phyloP scores from a whole-genome alignment of 352 stramenopile genomes.

The Globisporangium irregulare region DNA sequence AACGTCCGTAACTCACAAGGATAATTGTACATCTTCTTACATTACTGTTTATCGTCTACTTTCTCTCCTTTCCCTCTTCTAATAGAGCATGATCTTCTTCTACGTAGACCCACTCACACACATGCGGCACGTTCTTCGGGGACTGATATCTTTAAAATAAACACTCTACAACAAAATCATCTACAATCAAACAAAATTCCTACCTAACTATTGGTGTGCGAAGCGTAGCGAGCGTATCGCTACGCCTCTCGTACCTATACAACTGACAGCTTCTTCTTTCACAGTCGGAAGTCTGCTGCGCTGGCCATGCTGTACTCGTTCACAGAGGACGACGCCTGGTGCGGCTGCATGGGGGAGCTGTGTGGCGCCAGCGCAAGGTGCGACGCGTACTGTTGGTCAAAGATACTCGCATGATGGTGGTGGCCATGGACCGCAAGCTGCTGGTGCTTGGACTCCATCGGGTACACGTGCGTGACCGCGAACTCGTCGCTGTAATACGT shows the following conservation, averaged over 20 bases:
- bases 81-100: not conserved
- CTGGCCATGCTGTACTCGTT: not conserved
- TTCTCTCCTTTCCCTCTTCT: not conserved
- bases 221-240: not conserved
- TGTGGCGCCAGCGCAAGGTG: not conserved
- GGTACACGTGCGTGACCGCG: not conserved
- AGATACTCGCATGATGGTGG: not conserved
- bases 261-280: not conserved
- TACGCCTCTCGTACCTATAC: not conserved
- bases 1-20: too few species aligned
- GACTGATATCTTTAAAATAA: slow-evolving; percentile 5
- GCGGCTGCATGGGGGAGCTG: not conserved
- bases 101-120: not conserved
- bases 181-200: not conserved
- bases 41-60: not conserved
- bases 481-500: slow-evolving; percentile 1
- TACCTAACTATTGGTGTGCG: not conserved
- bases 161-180: slow-evolving; percentile 2
- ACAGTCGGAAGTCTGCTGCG: slow-evolving; percentile 5
- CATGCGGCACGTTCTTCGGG: not conserved
- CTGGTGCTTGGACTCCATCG: not conserved
- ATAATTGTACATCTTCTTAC: not conserved
- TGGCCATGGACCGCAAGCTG: not conserved
- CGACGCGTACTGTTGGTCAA: not conserved
- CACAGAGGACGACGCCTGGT: not conserved